Evolutionary conservation across 257 asterid genomes (phyloP), one percentile per base, ranked within the genome.

Genomic region (Linderniella brevidens): DNA sequence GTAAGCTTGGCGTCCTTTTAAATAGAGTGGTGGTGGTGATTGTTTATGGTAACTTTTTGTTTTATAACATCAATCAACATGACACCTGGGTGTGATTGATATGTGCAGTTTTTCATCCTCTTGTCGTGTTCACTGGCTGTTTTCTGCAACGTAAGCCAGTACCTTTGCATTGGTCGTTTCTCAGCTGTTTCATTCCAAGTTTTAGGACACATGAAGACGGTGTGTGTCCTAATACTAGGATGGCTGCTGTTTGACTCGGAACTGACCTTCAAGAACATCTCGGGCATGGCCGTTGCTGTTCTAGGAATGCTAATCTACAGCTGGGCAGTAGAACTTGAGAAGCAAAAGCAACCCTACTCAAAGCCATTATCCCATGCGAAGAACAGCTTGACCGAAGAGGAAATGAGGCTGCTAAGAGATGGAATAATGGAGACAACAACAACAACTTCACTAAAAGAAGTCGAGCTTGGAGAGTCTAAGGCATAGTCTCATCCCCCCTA

Each of bases 131-230:
- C 86, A 13, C 67, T 87, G 35, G 97, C 97, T 0, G 97, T 87
- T 18, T 87, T 87, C 88, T 87, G 97, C 95, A 87, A 87, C 15
- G 69, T 87, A 53, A 87, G 97, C 63, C 97, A 87, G 66, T 87
- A 87, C 71, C 92, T 87, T 35, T 87, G 97, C 69, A 87, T 87
- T 2, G 97, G 97, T 18, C 86, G 97, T 87, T 83, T 64, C n/a
- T 87, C 97, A 43, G 97, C 97, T 0, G 95, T 83, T 59, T 87
- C 97, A 12, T 87, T 87, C 71, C 97, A 87, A 71, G 97, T 87
- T 43, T 56, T 87, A 41, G 97, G 97, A 10, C 97, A 87, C 79
- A 87, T 87, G 90, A 87, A 87, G 64, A 87, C 97, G 1, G 93
- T 87, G 15, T 76, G 88, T 15, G 97, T 87, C 41, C 84, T 87